Base-by-base conservation (phyloP, 2,329 filamentous ascomycete species). In the Dactylonectria estremocensis region DNA sequence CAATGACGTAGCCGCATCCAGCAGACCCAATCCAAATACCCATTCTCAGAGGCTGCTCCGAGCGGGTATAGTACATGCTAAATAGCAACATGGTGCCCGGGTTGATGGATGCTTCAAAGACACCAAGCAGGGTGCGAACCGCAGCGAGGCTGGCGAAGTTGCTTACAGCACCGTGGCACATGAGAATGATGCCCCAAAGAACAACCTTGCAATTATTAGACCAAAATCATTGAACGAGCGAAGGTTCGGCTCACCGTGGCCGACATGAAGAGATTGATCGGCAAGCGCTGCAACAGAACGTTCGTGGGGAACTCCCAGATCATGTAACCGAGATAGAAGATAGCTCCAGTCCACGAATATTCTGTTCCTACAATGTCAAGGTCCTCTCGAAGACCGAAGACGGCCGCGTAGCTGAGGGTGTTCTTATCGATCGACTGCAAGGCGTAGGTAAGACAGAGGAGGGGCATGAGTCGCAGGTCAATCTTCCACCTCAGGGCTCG, bases 301-400 rank as follows among this genome's bases (percentile, higher is more conserved):
- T 80, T 81, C 16, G 72, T 78, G 1, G 78, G 79, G 43, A 79
- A 80, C 55, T 80, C 79, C 48, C 78, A 78, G 31, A 73, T 66
- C 37, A 81, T 72, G 65, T 82, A 84, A 11, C 77, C 65, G 11
- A 83, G 76, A 58, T 82, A 85, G 67, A 84, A 83, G 8, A 83
- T 76, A 1, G 79, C 81, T 0, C 80, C 80, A 0, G 82, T 71
- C 81, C 80, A 83, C 1, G 75, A 79, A 64, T 83, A 84, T 54
- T 83, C 75, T 2, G 77, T 74, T 1, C 78, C 79, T 0, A 73
- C 67, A 0, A 85, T 74, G 16, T 74, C 61, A 9, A 83, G 74
- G 43, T 82, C 80, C 5, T 80, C 74, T 22, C 77, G 74, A 6
- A 84, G 75, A 0, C 81, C 81, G 45, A 83, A 83, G 3, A 83